A percentile compares a stretch with the other conserved stretches of the same genome.
Evolutionary conservation across 2,329 filamentous ascomycete genomes (phyloP).

Genomic region (Aspergillus piperis): DNA sequence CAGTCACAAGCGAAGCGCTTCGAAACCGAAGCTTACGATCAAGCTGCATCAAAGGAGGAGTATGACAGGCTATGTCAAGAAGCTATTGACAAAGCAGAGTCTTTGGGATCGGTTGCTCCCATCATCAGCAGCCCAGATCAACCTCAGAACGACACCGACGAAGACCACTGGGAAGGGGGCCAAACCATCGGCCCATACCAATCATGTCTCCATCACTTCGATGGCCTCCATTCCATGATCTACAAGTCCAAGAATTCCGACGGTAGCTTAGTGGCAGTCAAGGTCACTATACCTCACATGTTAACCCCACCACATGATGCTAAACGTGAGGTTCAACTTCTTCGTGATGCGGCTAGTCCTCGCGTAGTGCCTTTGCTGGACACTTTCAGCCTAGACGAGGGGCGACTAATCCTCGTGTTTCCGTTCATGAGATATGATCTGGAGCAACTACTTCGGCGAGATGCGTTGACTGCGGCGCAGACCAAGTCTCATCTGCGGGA

Average conservation of each 20-base stretch:
- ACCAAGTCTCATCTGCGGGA: conserved; percentile 60
- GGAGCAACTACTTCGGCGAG: conserved; percentile 62
- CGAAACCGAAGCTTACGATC: conserved; percentile 54
- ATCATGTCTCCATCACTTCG: conserved; percentile 57
- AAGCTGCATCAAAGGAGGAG: conserved; percentile 55
- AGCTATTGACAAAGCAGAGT: conserved; percentile 38
- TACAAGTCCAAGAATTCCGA: conserved; percentile 64
- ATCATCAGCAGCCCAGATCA: conserved; percentile 28
- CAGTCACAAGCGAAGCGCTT: conserved; percentile 62
- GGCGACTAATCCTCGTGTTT: conserved; percentile 76
- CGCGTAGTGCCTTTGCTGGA: conserved; percentile 70
- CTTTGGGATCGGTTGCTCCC: conserved; percentile 21
- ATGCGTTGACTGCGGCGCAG: conserved; percentile 43
- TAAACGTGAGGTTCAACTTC: conserved; percentile 73
- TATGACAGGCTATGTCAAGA: conserved; percentile 50
- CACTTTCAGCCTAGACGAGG: conserved; percentile 68
- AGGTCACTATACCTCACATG: conserved; percentile 75
- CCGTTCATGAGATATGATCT: conserved; percentile 79
- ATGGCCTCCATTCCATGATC: conserved; percentile 79
- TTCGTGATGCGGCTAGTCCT: conserved; percentile 60
- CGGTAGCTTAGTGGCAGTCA: conserved; percentile 66
- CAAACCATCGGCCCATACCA: conserved; percentile 57
- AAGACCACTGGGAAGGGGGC: conserved; percentile 33
- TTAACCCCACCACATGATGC: conserved; percentile 82
- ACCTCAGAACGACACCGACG: conserved; percentile 22